Conservation (phyloP, 352 stramenopile genomes). For the Thraustochytrium sp. region DNA sequence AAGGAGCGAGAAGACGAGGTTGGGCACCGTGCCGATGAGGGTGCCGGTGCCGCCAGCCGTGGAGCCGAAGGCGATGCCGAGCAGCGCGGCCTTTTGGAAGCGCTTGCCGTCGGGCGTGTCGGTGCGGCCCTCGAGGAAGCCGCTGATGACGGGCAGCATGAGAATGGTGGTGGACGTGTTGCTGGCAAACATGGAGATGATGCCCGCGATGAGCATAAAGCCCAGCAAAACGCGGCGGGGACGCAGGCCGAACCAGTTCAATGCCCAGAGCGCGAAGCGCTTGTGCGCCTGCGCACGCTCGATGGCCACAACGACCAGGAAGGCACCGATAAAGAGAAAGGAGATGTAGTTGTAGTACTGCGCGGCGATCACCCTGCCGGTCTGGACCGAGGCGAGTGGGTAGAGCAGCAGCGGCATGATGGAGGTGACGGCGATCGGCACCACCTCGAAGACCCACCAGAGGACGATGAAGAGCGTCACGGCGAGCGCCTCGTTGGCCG, state of each 20-base stretch:
- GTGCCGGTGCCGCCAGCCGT: background rate
- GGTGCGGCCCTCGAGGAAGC: background rate
- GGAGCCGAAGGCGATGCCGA: background rate
- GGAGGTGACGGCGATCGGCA: background rate
- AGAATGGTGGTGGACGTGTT: constrained; percentile 8
- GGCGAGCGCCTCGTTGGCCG: background rate
- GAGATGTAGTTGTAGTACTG: constrained; percentile 2
- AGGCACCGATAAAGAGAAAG: constrained; percentile 21
- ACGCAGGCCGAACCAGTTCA: background rate
- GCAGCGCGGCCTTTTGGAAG: background rate
- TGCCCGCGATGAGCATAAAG: background rate
- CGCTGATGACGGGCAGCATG: background rate
- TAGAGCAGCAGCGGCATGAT: background rate
- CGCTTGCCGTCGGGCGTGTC: background rate
- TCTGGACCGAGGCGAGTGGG: background rate
- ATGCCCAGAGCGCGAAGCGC: background rate
- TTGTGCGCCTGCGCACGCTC: background rate
- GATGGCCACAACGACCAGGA: background rate
- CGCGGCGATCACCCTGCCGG: background rate
- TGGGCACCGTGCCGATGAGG: constrained; percentile 1
- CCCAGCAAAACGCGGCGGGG: background rate
- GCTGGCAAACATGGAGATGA: constrained; percentile 17
- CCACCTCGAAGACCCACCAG: constrained; percentile 4
- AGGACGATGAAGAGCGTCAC: background rate
- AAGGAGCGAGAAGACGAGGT: background rate